A percentile compares a stretch with the other conserved stretches of the same genome.
Conservation (phyloP, 2,329 filamentous ascomycete species). For the Fusarium agapanthi region DNA sequence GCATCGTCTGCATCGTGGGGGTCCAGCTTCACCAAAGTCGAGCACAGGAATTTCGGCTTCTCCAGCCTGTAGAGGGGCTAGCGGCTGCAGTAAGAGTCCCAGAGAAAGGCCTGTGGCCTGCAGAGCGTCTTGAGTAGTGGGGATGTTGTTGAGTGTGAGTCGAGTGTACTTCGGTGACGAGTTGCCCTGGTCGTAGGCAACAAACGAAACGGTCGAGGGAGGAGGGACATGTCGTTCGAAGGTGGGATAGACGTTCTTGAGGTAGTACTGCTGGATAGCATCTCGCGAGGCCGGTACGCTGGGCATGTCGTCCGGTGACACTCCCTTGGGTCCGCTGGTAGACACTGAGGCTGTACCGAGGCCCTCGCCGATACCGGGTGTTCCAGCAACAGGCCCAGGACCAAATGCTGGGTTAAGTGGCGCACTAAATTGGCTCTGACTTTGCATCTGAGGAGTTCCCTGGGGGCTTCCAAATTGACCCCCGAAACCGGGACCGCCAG, state of each 20-base stretch:
- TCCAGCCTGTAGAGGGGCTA: slow-evolving; percentile 83
- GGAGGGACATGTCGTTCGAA: slow-evolving; percentile 95
- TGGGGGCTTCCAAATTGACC: slow-evolving; percentile 58
- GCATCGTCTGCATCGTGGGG: slow-evolving; percentile 91
- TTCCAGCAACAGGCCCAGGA: slow-evolving; percentile 34
- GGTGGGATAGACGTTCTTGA: slow-evolving; percentile 89
- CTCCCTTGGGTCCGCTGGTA: slow-evolving; percentile 56
- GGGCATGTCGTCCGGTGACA: slow-evolving; percentile 92
- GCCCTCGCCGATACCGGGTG: slow-evolving; percentile 40
- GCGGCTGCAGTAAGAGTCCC: slow-evolving; percentile 86
- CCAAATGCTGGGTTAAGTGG: slow-evolving; percentile 58
- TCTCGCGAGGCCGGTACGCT: slow-evolving; percentile 90
- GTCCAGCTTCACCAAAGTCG: slow-evolving; percentile 91
- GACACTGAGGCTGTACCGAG: slow-evolving; percentile 47
- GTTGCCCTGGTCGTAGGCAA: slow-evolving; percentile 96
- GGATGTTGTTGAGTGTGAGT: slow-evolving; percentile 93
- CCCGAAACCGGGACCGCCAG: slow-evolving; percentile 46
- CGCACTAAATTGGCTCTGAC: slow-evolving; percentile 68
- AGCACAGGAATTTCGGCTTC: slow-evolving; percentile 90
- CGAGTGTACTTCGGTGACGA: slow-evolving; percentile 93
- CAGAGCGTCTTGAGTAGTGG: slow-evolving; percentile 81
- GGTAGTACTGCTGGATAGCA: slow-evolving; percentile 81
- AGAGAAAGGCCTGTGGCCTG: slow-evolving; percentile 83
- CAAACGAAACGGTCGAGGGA: slow-evolving; percentile 86
- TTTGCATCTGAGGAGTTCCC: slow-evolving; percentile 52